Evolutionary conservation across 345 rosid genomes (phyloP).

Genomic region (Melastoma malabathricum): DNA sequence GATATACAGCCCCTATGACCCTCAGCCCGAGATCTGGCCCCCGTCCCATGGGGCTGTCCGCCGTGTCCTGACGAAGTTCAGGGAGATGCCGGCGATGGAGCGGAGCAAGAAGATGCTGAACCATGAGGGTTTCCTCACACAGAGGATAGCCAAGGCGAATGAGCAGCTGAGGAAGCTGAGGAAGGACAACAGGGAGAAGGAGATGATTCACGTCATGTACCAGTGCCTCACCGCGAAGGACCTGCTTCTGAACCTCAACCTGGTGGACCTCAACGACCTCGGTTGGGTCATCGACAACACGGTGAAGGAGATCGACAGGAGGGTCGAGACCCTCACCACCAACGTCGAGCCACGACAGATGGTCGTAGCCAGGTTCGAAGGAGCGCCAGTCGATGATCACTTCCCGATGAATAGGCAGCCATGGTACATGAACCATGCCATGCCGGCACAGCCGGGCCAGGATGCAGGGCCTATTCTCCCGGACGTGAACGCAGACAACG

Average conservation of each 20-base stretch:
- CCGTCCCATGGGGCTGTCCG: neutral
- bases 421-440: no score
- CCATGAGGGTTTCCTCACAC: constrained; percentile 1
- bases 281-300: neutral
- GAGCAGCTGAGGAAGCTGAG: neutral
- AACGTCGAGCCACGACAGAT: no score
- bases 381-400: no score
- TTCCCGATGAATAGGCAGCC: no score
- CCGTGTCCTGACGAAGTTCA: neutral
- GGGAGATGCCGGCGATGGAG: constrained; percentile 3
- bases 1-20: neutral
- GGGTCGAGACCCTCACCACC: no score
- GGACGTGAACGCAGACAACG: no score
- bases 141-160: neutral
- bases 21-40: constrained; percentile 6
- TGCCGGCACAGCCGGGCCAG: no score
- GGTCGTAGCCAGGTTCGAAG: no score
- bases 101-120: constrained; percentile 2
- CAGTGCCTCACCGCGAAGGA: neutral
- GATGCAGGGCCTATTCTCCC: no score
- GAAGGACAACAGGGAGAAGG: constrained; percentile 6
- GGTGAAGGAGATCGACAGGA: neutral
- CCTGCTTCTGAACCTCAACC: no score
- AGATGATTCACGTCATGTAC: constrained; percentile 1
- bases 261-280: neutral